Evolutionary conservation across 73 alveolate species (phyloP), one percentile per base, ranked within the genome.

Genomic region (Breviolum minutum): DNA sequence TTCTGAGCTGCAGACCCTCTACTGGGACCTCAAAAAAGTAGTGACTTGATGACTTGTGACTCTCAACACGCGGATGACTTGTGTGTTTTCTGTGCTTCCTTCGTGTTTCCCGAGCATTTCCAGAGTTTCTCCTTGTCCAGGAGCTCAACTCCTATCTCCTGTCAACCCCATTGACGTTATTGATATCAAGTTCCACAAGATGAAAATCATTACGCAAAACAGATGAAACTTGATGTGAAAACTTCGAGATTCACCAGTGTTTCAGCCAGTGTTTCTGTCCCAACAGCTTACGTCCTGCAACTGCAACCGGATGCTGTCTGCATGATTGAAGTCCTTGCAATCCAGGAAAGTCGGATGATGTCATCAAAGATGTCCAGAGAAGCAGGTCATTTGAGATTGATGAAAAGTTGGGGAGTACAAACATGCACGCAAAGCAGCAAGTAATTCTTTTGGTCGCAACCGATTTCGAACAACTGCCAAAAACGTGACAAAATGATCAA

Each of bases 121-220:
- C 98, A 92, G 16, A 92, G 98, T 80, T 92, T 92, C 81, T 92
- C 98, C 79, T 92, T 92, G 81, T 92, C 98, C 68, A 74, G 32
- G 68, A 92, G 98, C 27, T 92, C 98, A 3, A 92, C 98, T 17
- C 98, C 98, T 20, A 74, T 32, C 30, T 70, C 97, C 97, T 90
- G 86, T 24, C n/a, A 10, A 48, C 30, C 12, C 11, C 13, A 7
- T 40, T 62, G 61, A 29, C 8, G 22, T 68, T 7, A 63, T 63
- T 22, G 61, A 27, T 12, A 40, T 82, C 24, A 6, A 8, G 24
- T 29, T 64, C 29, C 63, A 3, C 48, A 26, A 22, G n/a, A 16
- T 20, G 26, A 12, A 26, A 13, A 8, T 6, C 24, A 13, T 16
- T 11, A 8, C 54, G 54, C 1, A 9, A 79, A n/a, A 32, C 62